Conservation (phyloP, 2,329 filamentous ascomycete genomes). For the Penicillium sp. region DNA sequence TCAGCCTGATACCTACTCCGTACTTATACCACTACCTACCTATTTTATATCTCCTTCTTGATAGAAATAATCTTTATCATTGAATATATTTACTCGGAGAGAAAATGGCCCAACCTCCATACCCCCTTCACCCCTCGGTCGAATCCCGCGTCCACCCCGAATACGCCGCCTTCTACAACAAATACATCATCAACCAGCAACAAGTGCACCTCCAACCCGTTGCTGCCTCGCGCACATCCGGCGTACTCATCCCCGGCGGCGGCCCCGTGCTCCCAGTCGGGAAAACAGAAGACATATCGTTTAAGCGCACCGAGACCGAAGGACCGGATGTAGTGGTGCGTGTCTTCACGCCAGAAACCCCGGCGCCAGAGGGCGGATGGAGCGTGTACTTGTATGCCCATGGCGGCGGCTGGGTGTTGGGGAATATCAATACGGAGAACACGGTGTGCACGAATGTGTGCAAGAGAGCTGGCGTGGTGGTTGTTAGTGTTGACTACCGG, state of each 20-base stretch:
- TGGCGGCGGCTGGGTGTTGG: slow-evolving; percentile 58
- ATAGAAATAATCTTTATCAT: background rate
- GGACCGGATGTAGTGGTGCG: slow-evolving; percentile 47
- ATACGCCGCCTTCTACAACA: slow-evolving; percentile 53
- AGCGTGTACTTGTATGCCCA: slow-evolving; percentile 56
- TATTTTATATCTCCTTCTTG: background rate
- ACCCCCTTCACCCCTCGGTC: slow-evolving; percentile 49
- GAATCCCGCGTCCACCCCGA: slow-evolving; percentile 46
- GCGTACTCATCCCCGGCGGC: slow-evolving; percentile 51
- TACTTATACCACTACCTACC: background rate
- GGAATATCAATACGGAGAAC: slow-evolving; percentile 57
- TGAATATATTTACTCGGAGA: background rate
- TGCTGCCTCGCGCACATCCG: slow-evolving; percentile 48
- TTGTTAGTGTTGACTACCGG: slow-evolving; percentile 56
- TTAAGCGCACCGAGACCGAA: slow-evolving; percentile 43
- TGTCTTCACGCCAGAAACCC: slow-evolving; percentile 51
- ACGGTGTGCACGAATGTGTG: slow-evolving; percentile 54
- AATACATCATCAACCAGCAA: slow-evolving; percentile 48
- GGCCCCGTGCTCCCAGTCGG: slow-evolving; percentile 49
- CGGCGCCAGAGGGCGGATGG: slow-evolving; percentile 47
- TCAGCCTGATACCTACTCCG: background rate
- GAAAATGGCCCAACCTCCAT: slow-evolving; percentile 32
- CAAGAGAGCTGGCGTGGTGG: slow-evolving; percentile 47
- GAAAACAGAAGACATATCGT: slow-evolving; percentile 42
- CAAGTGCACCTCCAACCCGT: slow-evolving; percentile 56